These are phyloP conservation scores for Eremomyces bilateralis DNA, from an alignment of 495 filamentous ascomycete species.

Conservation along the genomic window DNA sequence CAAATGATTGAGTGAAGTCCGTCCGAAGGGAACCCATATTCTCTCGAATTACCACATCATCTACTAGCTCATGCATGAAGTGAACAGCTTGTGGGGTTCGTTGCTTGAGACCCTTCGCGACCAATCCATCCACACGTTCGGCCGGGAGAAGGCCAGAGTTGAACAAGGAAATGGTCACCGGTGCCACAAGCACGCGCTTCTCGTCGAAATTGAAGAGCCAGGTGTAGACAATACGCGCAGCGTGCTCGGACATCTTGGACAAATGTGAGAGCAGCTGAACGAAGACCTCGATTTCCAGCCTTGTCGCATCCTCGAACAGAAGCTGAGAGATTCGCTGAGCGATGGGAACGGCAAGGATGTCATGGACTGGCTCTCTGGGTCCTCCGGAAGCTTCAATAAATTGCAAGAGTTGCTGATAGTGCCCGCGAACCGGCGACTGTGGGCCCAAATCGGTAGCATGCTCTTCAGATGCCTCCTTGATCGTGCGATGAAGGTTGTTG, in stretches of 20 bases:
- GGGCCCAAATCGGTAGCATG: conserved; percentile 42
- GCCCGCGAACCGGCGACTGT: conserved; percentile 11
- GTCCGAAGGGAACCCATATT: conserved; percentile 53
- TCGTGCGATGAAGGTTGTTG: conserved; percentile 42
- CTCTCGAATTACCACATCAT: conserved; percentile 55
- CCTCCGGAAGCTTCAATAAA: conserved; percentile 23
- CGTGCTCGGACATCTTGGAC: conserved; percentile 53
- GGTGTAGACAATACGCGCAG: conserved; percentile 51
- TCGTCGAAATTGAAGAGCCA: conserved; percentile 49
- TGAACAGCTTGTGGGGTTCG: conserved; percentile 48
- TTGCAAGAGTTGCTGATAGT: conserved; percentile 28
- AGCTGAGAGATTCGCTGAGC: conserved; percentile 48
- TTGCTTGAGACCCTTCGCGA: conserved; percentile 45
- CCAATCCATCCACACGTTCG: conserved; percentile 53
- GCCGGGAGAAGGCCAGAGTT: conserved; percentile 55
- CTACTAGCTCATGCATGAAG: conserved; percentile 52
- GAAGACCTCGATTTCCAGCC: conserved; percentile 60
- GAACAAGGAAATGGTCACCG: conserved; percentile 55
- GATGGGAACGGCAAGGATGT: conserved; percentile 42
- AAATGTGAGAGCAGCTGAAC: conserved; percentile 61
- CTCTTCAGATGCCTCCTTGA: conserved; percentile 43
- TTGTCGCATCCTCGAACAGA: conserved; percentile 37
- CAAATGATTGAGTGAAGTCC: conserved; percentile 62
- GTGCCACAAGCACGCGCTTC: conserved; percentile 54
- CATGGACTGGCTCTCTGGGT: no score